These are phyloP conservation scores for Chlorella sp. DNA, from an alignment of 139 green algal species.

Conservation along the genomic window DNA sequence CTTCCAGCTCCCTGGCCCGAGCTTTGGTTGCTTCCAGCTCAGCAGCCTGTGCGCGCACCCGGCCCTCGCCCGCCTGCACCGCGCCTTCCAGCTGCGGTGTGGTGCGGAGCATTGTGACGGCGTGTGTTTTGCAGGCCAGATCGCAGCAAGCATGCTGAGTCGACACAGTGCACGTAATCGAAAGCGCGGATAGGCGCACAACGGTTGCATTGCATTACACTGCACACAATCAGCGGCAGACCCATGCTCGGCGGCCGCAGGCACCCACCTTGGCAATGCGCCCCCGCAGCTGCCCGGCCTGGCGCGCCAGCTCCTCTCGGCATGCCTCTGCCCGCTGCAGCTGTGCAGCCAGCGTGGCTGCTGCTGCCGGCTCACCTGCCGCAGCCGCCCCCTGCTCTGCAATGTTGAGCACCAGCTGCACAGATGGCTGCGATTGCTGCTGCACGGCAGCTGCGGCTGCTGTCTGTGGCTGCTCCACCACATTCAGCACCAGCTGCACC, in stretches of 20 bases:
- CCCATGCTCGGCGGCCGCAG: no score
- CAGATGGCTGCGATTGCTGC: neutral
- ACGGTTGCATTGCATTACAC: no score
- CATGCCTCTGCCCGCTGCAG: constrained; percentile 22
- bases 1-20: neutral
- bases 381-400: neutral
- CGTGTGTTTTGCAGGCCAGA: no score
- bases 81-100: constrained; percentile 13
- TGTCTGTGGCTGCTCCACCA: neutral
- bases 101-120: no score
- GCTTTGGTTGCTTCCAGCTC: constrained; percentile 20
- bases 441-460: neutral
- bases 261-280: constrained; percentile 17
- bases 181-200: no score
- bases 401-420: constrained; percentile 23
- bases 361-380: neutral
- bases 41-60: neutral
- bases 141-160: no score
- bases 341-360: neutral
- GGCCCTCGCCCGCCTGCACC: constrained; percentile 22
- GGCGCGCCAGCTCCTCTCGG: constrained; percentile 23
- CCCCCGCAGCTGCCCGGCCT: constrained; percentile 24
- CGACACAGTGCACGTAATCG: no score
- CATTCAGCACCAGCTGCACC: constrained; percentile 16
- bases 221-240: no score